Base-by-base conservation (phyloP, 257 asterid genomes). In the Asclepias syriaca region DNA sequence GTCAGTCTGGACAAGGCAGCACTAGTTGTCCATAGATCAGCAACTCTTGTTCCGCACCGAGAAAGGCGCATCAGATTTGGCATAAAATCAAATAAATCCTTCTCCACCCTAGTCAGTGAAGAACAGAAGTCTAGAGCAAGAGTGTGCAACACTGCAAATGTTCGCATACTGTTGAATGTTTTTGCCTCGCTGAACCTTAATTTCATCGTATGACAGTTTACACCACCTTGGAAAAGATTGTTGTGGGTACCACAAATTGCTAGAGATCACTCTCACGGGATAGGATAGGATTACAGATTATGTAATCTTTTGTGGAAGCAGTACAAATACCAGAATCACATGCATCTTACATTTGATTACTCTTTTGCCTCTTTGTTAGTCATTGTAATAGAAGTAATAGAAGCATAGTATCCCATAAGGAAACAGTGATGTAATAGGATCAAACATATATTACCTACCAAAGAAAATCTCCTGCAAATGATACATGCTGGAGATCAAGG, bases 51-150 rank as follows among this genome's bases (percentile, higher is more conserved):
- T 55, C 81, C 84, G n/a, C 84, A 82, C 49, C 79, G 6, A 6
- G 84, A 79, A 3, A 79, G 69, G 37, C 65, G 37, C 54, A 49
- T 67, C 45, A 82, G 58, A 43, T 74, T 79, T n/a, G 84, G 84
- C 83, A 79, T 79, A 50, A 22, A 43, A 66, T 71, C 60, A 64
- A 74, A 82, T 60, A 70, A 82, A 77, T 74, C 78, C 59, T 60
- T 63, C 72, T 64, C 77, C 73, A 82, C 54, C 45, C 55, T 27
- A 66, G 70, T 24, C 32, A 82, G 80, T 48, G 82, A 79, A 74
- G 81, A 77, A 74, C 80, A 74, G 49, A 70, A 77, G 61, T 82
- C 82, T 55, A 82, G 80, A 68, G 66, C 71, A 64, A 82, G 82
- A 49, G 84, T 68, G 74, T 63, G 78, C 56, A 82, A 65, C 64